Evolutionary conservation across 192 early-diverging fungal genomes (phyloP).

Genomic region (Cetraspora pellucida): DNA sequence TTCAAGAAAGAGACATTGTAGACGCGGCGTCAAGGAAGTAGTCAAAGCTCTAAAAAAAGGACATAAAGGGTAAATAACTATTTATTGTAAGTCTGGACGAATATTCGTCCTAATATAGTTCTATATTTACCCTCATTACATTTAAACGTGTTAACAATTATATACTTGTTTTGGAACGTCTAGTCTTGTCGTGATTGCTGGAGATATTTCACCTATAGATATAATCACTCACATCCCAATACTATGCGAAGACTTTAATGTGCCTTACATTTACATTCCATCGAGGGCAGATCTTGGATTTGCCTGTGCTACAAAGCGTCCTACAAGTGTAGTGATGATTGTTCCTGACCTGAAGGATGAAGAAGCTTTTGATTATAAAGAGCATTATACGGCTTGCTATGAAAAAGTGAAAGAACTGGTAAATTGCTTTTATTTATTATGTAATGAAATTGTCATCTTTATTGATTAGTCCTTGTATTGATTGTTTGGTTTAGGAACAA

Average conservation of each 20-base stretch:
- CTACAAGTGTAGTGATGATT: constrained; percentile 90
- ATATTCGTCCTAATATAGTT: not conserved
- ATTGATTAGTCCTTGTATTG: no score
- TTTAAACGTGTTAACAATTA: not conserved
- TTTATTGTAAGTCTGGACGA: not conserved
- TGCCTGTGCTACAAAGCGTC: constrained; percentile 91
- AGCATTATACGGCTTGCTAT: constrained; percentile 82
- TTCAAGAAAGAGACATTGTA: constrained; percentile 81
- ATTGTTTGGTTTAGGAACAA: no score
- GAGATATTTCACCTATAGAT: constrained; percentile 96
- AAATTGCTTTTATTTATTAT: not conserved
- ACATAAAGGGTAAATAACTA: constrained; percentile 70
- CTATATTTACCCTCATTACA: not conserved
- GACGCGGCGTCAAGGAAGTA: constrained; percentile 97
- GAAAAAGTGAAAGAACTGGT: constrained; percentile 78
- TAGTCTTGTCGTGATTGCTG: constrained; percentile 90
- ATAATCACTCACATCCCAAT: constrained; percentile 97
- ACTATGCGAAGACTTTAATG: constrained; percentile 93
- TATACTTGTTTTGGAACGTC: not conserved
- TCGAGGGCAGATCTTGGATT: constrained; percentile 95
- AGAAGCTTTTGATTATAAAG: constrained; percentile 81
- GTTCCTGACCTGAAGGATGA: constrained; percentile 72
- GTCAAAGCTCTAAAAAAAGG: constrained; percentile 96
- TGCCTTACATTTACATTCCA: constrained; percentile 95
- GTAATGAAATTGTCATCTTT: not conserved